phyloP scores from a whole-genome alignment of 2,329 filamentous ascomycete genomes.

The Penicillium sp. region DNA sequence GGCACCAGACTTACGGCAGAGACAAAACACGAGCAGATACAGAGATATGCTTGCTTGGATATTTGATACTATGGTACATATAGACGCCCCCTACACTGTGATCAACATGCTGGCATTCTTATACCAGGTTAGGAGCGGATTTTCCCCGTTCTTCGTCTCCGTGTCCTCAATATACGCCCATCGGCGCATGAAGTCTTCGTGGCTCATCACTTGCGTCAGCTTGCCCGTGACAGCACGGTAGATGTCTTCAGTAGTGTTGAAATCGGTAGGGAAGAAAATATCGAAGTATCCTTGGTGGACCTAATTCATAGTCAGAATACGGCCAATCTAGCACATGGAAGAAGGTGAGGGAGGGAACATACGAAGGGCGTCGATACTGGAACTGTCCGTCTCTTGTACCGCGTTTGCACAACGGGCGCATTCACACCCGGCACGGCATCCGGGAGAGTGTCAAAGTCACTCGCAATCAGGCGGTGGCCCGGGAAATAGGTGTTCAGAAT shows the following conservation, averaged over 20 bases:
- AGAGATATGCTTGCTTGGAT: too few relatives aligned
- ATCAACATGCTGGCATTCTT: constrained; percentile 89
- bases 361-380: constrained; percentile 85
- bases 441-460: constrained; percentile 80
- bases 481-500: constrained; percentile 82
- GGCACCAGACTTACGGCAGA: too few relatives aligned
- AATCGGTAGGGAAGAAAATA: constrained; percentile 95
- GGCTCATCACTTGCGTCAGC: constrained; percentile 71
- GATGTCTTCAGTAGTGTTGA: constrained; percentile 77
- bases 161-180: constrained; percentile 91
- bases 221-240: constrained; percentile 91
- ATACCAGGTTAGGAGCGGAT: constrained; percentile 85
- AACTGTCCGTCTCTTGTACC: constrained; percentile 77
- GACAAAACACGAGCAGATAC: too few relatives aligned
- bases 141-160: constrained; percentile 79
- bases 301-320: too few relatives aligned
- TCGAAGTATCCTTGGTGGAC: constrained; percentile 98
- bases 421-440: constrained; percentile 77
- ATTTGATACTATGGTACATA: too few relatives aligned
- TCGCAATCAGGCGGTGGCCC: constrained; percentile 74
- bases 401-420: constrained; percentile 89
- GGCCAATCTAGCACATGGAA: too few relatives aligned
- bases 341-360: too few relatives aligned
- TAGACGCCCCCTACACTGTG: constrained; percentile 69
- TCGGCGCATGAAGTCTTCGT: constrained; percentile 80